phyloP scores from a whole-genome alignment of 2,329 filamentous ascomycete genomes.

The Fusarium napiforme region DNA sequence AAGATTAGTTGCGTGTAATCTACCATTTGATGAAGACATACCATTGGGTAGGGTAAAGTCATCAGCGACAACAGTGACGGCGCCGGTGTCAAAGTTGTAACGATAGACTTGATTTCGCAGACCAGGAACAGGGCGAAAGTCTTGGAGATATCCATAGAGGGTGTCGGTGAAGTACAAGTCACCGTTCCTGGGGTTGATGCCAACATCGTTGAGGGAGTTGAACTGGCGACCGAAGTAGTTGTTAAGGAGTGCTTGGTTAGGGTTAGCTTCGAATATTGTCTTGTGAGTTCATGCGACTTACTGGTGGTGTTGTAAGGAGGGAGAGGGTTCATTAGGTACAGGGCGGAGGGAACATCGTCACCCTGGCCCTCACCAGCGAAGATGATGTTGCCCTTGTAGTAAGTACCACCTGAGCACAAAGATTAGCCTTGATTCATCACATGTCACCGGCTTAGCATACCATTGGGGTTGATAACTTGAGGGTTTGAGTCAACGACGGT shows the following conservation, averaged over 20 bases:
- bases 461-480: conserved; percentile 61
- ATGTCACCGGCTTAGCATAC: conserved; percentile 23
- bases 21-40: background rate
- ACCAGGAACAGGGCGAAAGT: conserved; percentile 64
- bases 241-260: conserved; percentile 59
- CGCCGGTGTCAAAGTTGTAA: conserved; percentile 61
- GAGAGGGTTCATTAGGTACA: conserved; percentile 42
- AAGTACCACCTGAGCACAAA: conserved; percentile 55
- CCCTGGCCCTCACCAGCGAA: conserved; percentile 64
- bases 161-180: conserved; percentile 73
- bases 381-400: conserved; percentile 61
- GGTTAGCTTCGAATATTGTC: background rate
- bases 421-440: too few relatives aligned
- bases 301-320: conserved; percentile 62
- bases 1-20: rapidly evolving
- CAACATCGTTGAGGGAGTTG: conserved; percentile 69
- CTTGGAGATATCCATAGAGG: conserved; percentile 68
- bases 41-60: conserved; percentile 67
- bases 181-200: conserved; percentile 62
- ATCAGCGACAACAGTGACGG: conserved; percentile 66
- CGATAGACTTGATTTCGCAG: conserved; percentile 69
- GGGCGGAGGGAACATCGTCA: conserved; percentile 42
- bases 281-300: conserved; percentile 29
- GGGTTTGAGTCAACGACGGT: conserved; percentile 56
- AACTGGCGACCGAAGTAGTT: conserved; percentile 70